These are phyloP conservation scores for Helminthosporium solani DNA, from an alignment of 2,329 filamentous ascomycete genomes.

Conservation along the genomic window DNA sequence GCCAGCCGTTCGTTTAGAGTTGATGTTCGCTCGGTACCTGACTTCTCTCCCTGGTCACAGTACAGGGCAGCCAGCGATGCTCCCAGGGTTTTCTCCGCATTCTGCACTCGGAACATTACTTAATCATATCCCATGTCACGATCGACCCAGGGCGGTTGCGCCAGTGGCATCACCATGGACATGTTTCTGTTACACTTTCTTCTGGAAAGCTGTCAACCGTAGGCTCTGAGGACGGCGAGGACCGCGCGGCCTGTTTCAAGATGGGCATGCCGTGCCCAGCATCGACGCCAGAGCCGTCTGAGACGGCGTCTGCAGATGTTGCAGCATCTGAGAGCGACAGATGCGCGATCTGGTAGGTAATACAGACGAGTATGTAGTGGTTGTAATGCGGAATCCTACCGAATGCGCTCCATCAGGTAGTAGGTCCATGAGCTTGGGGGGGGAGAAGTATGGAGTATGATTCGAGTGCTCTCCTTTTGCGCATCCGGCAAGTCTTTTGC, in stretches of 20 bases:
- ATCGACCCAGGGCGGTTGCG: constrained; percentile 19
- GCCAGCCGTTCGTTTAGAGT: constrained; percentile 39
- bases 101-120: constrained; percentile 41
- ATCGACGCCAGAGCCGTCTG: constrained; percentile 17
- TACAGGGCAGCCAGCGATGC: constrained; percentile 33
- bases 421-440: too few species aligned
- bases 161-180: constrained; percentile 22
- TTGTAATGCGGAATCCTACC: too few species aligned
- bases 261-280: constrained; percentile 14
- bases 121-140: constrained; percentile 41
- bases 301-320: constrained; percentile 12
- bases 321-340: too few species aligned
- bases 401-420: neutral
- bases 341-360: too few species aligned
- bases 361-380: too few species aligned
- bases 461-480: constrained; percentile 2
- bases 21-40: constrained; percentile 38
- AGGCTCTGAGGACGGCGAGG: constrained; percentile 7
- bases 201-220: constrained; percentile 30
- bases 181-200: constrained; percentile 24
- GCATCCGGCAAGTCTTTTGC: constrained; percentile 21
- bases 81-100: constrained; percentile 42
- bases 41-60: constrained; percentile 39
- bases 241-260: constrained; percentile 33
- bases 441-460: too few species aligned